phyloP scores from a whole-genome alignment of 1,139 yeast species.

The Yamadazyma atmosphaerica region DNA sequence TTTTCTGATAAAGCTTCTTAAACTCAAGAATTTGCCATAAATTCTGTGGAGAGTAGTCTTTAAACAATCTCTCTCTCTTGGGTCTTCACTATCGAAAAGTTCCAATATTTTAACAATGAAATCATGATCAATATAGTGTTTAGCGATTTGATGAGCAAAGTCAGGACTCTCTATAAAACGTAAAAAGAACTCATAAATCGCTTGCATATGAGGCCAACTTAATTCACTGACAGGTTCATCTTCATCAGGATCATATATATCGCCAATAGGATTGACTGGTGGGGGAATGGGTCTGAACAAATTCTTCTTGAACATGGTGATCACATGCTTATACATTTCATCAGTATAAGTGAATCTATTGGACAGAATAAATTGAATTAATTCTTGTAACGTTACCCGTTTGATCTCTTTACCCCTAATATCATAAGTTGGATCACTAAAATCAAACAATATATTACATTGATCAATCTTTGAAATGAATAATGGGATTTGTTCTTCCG shows the following conservation, averaged over 20 bases:
- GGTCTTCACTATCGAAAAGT: slow-evolving; percentile 94
- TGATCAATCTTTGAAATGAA: slow-evolving; percentile 90
- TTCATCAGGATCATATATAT: slow-evolving; percentile 95
- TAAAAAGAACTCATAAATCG: slow-evolving; percentile 90
- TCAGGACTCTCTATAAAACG: slow-evolving; percentile 94
- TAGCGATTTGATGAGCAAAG: slow-evolving; percentile 90
- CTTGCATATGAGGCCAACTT: slow-evolving; percentile 99
- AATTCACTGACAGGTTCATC: slow-evolving; percentile 96
- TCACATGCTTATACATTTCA: slow-evolving; percentile 86
- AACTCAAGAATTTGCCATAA: slow-evolving; percentile 89
- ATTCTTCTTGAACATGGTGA: slow-evolving; percentile 85
- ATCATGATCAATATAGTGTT: slow-evolving; percentile 88
- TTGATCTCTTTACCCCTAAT: slow-evolving; percentile 91
- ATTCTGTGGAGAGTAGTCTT: slow-evolving; percentile 94
- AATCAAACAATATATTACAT: slow-evolving; percentile 92
- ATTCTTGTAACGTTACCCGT: slow-evolving; percentile 80
- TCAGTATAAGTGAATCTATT: slow-evolving; percentile 85
- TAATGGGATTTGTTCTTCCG: slow-evolving; percentile 78
- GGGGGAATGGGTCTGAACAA: slow-evolving; percentile 97
- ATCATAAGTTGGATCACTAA: slow-evolving; percentile 89
- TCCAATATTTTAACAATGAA: slow-evolving; percentile 81
- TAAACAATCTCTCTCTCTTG: slow-evolving; percentile 91
- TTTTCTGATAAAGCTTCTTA: slow-evolving; percentile 88
- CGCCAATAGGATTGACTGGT: slow-evolving; percentile 96
- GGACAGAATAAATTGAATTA: slow-evolving; percentile 81